A percentile compares a stretch with the other conserved stretches of the same genome.
Conservation (phyloP, 1,139 yeast genomes). For the Hyphopichia burtonii region DNA sequence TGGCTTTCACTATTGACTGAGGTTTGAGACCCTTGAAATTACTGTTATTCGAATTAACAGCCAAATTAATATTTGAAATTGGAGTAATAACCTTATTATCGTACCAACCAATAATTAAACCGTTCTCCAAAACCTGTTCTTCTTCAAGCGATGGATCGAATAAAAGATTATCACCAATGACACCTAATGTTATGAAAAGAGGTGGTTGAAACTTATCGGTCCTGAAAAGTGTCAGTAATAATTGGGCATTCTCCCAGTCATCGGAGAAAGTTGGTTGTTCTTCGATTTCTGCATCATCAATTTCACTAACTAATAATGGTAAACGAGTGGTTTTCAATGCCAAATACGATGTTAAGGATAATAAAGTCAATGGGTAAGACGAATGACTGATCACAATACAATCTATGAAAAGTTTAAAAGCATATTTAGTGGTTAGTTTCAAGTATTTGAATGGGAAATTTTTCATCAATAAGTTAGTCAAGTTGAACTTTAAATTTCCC, state of each 20-base stretch:
- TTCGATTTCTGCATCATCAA: constrained; percentile 58
- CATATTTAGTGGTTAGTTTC: constrained; percentile 67
- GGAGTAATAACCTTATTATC: constrained; percentile 66
- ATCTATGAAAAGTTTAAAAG: constrained; percentile 76
- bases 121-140: constrained; percentile 83
- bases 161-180: constrained; percentile 63
- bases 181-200: constrained; percentile 69
- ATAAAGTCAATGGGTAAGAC: constrained; percentile 71
- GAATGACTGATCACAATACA: constrained; percentile 68
- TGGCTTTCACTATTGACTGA: constrained; percentile 23
- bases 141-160: constrained; percentile 87
- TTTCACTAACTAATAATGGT: constrained; percentile 69
- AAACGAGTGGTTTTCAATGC: constrained; percentile 77
- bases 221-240: constrained; percentile 34
- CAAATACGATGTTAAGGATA: constrained; percentile 75
- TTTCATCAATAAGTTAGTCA: constrained; percentile 46
- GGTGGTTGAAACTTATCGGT: constrained; percentile 60
- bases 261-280: constrained; percentile 92
- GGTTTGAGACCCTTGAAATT: constrained; percentile 42
- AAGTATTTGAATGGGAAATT: constrained; percentile 51
- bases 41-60: constrained; percentile 38
- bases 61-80: constrained; percentile 54
- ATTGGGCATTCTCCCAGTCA: constrained; percentile 67
- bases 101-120: constrained; percentile 69
- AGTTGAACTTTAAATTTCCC: constrained; percentile 53